Percentiles rank a stretch among this genome's conserved stretches.
Evolutionary conservation across 208 protist genomes (phyloP).

Genomic region (Tetramitus jugosus): DNA sequence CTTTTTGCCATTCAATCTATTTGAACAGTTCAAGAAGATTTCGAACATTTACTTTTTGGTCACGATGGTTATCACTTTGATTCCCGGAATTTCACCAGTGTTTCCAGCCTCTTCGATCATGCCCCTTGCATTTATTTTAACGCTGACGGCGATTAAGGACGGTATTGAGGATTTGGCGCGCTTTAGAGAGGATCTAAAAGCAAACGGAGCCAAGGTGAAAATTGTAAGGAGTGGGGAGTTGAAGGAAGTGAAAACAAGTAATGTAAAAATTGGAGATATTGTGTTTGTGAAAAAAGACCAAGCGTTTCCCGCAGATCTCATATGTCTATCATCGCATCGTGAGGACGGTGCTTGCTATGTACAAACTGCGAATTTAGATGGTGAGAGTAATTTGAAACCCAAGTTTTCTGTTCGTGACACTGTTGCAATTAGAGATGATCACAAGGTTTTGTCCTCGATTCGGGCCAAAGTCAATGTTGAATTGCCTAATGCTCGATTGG

Average conservation of each 20-base stretch:
- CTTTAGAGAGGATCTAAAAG: conserved; percentile 47
- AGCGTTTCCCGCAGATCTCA: conserved; percentile 33
- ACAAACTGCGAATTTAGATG: conserved; percentile 48
- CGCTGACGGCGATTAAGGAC: conserved; percentile 41
- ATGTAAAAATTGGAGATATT: conserved; percentile 33
- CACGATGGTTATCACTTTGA: conserved; percentile 40
- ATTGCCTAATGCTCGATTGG: conserved; percentile 17
- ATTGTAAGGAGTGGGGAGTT: conserved; percentile 18
- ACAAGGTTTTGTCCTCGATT: neutral
- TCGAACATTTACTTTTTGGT: conserved; percentile 58
- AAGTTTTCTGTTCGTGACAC: conserved; percentile 9
- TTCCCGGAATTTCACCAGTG: conserved; percentile 43
- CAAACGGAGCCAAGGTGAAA: conserved; percentile 14
- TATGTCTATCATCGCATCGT: conserved; percentile 31
- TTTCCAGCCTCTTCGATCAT: conserved; percentile 43
- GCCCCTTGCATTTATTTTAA: conserved; percentile 41
- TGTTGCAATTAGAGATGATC: neutral
- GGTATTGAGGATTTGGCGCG: conserved; percentile 44
- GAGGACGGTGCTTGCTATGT: conserved; percentile 25
- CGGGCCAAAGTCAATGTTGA: conserved; percentile 16
- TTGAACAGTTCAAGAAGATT: conserved; percentile 51
- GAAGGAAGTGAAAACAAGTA: conserved; percentile 15
- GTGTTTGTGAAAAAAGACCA: conserved; percentile 27
- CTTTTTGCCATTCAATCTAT: conserved; percentile 61
- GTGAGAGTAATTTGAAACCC: conserved; percentile 42